Percentiles rank a stretch among this genome's conserved stretches.
Evolutionary conservation across 257 asterid species (phyloP).

Genomic region (Rubia yunnanensis): DNA sequence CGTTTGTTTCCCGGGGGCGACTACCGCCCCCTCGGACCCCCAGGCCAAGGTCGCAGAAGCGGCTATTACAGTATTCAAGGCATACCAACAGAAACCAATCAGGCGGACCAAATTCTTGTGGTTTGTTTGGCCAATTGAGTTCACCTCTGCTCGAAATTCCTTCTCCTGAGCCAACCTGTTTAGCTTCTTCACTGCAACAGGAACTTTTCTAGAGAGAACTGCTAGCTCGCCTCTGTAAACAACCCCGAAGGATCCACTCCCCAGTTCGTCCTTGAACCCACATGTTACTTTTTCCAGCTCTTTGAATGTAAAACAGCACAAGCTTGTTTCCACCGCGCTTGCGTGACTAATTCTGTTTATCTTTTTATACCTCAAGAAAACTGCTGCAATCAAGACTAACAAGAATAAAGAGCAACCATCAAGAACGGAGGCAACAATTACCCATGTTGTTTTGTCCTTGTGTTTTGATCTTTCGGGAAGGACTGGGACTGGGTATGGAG

Average conservation of each 20-base stretch:
- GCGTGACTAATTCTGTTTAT: background rate
- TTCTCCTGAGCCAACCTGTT: slow-evolving; percentile 14
- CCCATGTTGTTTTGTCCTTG: background rate
- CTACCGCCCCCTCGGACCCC: no score
- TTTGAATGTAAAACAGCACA: slow-evolving; percentile 13
- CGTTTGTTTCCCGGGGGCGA: no score
- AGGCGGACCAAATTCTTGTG: slow-evolving; percentile 33
- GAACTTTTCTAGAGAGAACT: background rate
- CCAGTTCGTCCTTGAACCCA: slow-evolving; percentile 24
- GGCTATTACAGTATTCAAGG: no score
- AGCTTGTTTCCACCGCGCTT: background rate
- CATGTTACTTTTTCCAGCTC: slow-evolving; percentile 23
- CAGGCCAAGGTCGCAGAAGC: no score
- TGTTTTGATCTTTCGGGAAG: background rate
- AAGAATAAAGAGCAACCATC: slow-evolving; percentile 42
- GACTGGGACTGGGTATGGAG: background rate
- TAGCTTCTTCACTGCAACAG: slow-evolving; percentile 28
- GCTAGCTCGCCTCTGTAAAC: slow-evolving; percentile 19
- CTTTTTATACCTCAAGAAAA: slow-evolving; percentile 12
- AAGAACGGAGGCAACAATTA: slow-evolving; percentile 31
- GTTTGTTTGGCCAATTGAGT: slow-evolving; percentile 29
- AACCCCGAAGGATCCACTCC: slow-evolving; percentile 27
- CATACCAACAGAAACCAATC: slow-evolving; percentile 26
- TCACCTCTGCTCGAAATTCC: slow-evolving; percentile 34
- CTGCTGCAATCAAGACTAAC: slow-evolving; percentile 18